Evolutionary conservation across 257 asterid species (phyloP), one percentile per base, ranked within the genome.

Genomic region (Orobanche coerulescens): DNA sequence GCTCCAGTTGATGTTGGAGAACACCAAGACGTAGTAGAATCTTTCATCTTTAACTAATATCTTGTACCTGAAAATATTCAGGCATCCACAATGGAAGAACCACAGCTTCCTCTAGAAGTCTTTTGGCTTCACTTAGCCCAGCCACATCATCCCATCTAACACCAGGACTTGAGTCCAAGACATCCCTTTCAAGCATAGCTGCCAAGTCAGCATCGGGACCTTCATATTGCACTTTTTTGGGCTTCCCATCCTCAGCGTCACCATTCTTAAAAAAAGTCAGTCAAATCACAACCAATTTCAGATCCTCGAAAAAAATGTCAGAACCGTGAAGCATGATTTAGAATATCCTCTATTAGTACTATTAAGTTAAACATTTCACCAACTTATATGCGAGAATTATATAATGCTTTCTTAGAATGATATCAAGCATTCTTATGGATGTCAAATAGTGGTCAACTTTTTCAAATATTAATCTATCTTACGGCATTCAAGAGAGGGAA

Each of bases 81-180:
- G 98, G 98, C 98, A 93, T 93, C 97, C 94, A 93, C 15, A 93
- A 66, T 13, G 98, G 98, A 71, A 93, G 98, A 71, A 93, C 98
- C 67, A 93, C 98, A 71, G 98, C 98, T 82, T 93, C 98, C 81
- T 93, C 98, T 31, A 89, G 65, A 76, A 93, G 97, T 75, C 98
- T 74, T 74, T 93, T 93, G 47, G 98, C 98, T 79, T 93, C 98
- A 62, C 76, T 83, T 61, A 93, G 81, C 69, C 98, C 99, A 47
- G 98, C 98, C 56, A 93, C 97, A 68, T 93, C 98, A 47, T 86
- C 97, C 98, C 98, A 93, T 74, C 97, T 82, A 66, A 93, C 97
- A 50, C 98, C 98, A 63, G 98, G 97, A 67, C 75, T 81, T 49
- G 89, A 69, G 66, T 93, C 98, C 78, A 93, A 71, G 51, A 93